Evolutionary conservation across 1,284 basidiomycete species (phyloP).

Genomic region (Vanrija pseudolonga): DNA sequence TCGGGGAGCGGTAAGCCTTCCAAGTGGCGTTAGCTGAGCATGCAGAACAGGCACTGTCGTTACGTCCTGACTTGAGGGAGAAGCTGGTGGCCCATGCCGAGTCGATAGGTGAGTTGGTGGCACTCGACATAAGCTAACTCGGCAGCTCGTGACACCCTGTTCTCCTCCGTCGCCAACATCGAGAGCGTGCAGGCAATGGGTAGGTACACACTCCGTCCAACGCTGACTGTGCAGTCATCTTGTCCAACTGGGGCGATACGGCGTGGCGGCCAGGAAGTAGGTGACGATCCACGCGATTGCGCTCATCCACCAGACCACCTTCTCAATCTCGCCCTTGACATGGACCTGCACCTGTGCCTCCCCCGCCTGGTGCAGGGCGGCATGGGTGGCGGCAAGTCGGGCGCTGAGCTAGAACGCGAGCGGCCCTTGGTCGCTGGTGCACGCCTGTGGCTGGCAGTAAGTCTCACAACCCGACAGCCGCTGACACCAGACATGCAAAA

Average conservation of each 20-base stretch:
- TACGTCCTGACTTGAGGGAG: too few relatives aligned
- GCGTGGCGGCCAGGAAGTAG: conserved; percentile 38
- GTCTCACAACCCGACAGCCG: background rate
- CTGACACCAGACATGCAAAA: conserved; percentile 62
- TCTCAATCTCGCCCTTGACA: conserved; percentile 82
- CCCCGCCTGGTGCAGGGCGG: conserved; percentile 69
- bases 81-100: too few relatives aligned
- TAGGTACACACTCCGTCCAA: conserved; percentile 7
- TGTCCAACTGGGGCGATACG: conserved; percentile 44
- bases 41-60: conserved; percentile 60
- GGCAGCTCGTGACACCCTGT: conserved; percentile 60
- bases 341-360: conserved; percentile 84
- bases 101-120: conserved; percentile 56
- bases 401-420: conserved; percentile 27
- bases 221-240: conserved; percentile 24
- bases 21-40: conserved; percentile 17
- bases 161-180: conserved; percentile 70
- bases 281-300: too few relatives aligned
- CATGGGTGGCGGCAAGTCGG: conserved; percentile 59
- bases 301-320: conserved; percentile 55
- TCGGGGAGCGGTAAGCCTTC: conserved; percentile 47
- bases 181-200: conserved; percentile 82
- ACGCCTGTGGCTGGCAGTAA: background rate
- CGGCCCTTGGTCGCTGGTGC: background rate
- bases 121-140: conserved; percentile 41